Evolutionary conservation across 768 basidiomycete species (phyloP).

Genomic region (Mycena amicta): DNA sequence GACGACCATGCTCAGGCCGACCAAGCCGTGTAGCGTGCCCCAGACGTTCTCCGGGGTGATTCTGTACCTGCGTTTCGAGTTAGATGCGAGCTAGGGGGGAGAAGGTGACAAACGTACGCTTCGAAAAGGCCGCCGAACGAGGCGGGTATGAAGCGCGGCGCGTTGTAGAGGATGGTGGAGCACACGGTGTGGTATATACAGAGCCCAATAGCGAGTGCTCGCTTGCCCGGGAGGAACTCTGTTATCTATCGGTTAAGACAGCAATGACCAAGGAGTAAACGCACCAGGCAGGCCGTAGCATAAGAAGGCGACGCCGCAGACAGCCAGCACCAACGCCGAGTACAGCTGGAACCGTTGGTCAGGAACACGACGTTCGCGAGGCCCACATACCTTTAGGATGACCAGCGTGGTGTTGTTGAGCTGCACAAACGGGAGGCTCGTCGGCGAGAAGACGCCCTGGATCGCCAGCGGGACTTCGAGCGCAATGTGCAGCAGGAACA

Average conservation of each 20-base stretch:
- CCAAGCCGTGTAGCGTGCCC: constrained; percentile 71
- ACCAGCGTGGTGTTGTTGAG: constrained; percentile 82
- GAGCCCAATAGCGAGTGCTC: constrained; percentile 76
- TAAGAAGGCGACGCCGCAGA: constrained; percentile 65
- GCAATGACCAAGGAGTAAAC: too few relatives aligned
- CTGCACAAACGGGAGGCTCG: constrained; percentile 70
- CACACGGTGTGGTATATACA: constrained; percentile 74
- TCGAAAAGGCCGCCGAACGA: constrained; percentile 65
- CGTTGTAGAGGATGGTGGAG: constrained; percentile 74
- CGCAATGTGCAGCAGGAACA: constrained; percentile 81
- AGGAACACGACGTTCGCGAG: neutral
- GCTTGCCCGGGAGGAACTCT: constrained; percentile 87
- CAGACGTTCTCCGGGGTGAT: constrained; percentile 74
- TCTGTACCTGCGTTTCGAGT: constrained; percentile 43
- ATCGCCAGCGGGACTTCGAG: constrained; percentile 78
- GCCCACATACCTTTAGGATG: constrained; percentile 65
- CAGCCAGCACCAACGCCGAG: constrained; percentile 58
- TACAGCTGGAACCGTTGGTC: constrained; percentile 54
- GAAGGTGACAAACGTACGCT: constrained; percentile 45
- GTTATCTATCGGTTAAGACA: too few relatives aligned
- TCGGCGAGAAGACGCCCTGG: constrained; percentile 71
- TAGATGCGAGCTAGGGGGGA: neutral
- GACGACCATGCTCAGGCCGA: constrained; percentile 70
- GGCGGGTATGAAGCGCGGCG: constrained; percentile 79
- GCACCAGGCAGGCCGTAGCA: constrained; percentile 72